These are phyloP conservation scores for Xylariaceae sp. DNA, from an alignment of 2,329 filamentous ascomycete genomes.

Conservation along the genomic window DNA sequence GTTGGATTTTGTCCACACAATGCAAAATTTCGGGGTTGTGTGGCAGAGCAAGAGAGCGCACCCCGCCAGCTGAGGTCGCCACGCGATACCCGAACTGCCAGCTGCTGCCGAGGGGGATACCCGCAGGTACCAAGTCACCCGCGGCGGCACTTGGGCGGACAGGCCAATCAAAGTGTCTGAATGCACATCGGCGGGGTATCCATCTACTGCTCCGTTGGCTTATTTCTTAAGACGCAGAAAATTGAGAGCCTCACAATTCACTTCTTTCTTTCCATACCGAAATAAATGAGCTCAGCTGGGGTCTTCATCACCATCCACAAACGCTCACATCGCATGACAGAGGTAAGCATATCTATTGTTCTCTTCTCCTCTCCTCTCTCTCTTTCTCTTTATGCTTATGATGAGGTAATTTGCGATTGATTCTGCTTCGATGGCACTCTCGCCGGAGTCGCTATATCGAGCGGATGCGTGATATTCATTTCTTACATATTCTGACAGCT, in stretches of 20 bases:
- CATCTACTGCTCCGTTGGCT: too few relatives aligned
- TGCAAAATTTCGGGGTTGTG: slow-evolving; percentile 19
- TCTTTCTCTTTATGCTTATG: slow-evolving; percentile 39
- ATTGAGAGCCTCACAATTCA: too few relatives aligned
- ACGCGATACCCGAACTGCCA: slow-evolving; percentile 8
- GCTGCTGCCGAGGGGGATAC: not conserved
- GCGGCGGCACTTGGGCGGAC: not conserved
- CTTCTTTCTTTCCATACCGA: too few relatives aligned
- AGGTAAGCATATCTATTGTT: not conserved
- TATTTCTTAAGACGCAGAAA: too few relatives aligned
- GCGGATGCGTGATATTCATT: slow-evolving; percentile 79
- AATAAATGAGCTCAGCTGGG: too few relatives aligned
- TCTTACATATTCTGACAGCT: slow-evolving; percentile 98
- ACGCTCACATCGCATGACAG: too few relatives aligned
- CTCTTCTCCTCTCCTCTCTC: slow-evolving; percentile 12
- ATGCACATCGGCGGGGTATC: too few relatives aligned
- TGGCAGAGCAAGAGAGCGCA: slow-evolving; percentile 11
- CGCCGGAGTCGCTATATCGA: slow-evolving; percentile 85
- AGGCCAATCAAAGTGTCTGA: slow-evolving; percentile 1
- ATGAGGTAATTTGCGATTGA: slow-evolving; percentile 99
- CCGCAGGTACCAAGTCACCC: not conserved
- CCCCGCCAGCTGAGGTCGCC: not conserved
- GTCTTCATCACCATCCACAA: too few relatives aligned
- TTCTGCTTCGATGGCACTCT: slow-evolving; percentile 75
- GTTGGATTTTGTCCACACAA: slow-evolving; percentile 21